Base-by-base conservation (phyloP, 768 basidiomycete species). In the Lactarius vividus region DNA sequence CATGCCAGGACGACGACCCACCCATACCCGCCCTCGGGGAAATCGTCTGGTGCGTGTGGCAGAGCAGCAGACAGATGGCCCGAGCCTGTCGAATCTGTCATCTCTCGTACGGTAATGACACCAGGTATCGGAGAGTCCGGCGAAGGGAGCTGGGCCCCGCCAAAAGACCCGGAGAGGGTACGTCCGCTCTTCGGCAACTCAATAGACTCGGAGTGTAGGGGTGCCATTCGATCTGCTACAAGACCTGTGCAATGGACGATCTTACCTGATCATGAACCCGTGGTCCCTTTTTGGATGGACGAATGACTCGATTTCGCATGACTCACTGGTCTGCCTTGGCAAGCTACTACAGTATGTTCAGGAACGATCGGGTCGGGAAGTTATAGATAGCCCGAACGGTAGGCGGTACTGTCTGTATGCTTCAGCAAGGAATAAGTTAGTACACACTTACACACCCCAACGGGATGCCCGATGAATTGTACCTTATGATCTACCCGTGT, bases 21-120 rank as follows among this genome's bases (percentile, higher is more conserved):
- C 26, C 73, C 75, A 39, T 76, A 75, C n/a, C 74, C 74, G 4
- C 75, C 74, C 28, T 77, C 75, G 8, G 75, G 75, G 13, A 72
- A 57, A 13, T 57, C 57, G 15, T 57, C 57, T 26, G n/a, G 53
- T 20, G 31, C 53, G 1, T 26, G 23, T 49, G 46, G 23, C 46
- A 31, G 31, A 31, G 29, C 6, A 18, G 20, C 0, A 10, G 53
- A 20, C 18, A 9, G 29, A 18, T 55, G 53, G 10, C 29, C 8
- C 16, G 29, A 55, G 6, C 31, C 31, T 11, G 9, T 55, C 53
- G 15, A 18, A 9, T 54, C 18, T 20, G 29, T 29, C 28, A 29
- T 20, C 28, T 18, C 53, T 16, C 16, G 53, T 7, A n/a, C 53
- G 29, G 29, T 29, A 55, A 16, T 31, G 10, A 10, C 18, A 31